These are phyloP conservation scores for Acer saccharum DNA, from an alignment of 345 rosid genomes.

Conservation along the genomic window DNA sequence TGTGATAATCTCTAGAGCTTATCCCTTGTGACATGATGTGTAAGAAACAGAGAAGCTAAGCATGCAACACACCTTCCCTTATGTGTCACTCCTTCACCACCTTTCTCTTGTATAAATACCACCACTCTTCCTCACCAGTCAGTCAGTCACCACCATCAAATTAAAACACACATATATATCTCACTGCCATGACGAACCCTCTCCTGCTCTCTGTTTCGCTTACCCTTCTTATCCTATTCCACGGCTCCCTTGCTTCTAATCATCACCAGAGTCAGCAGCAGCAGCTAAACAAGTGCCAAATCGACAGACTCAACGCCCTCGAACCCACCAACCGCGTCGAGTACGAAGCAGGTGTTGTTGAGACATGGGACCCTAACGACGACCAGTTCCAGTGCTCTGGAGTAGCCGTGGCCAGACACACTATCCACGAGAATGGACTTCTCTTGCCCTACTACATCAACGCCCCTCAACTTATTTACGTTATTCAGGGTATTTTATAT, in stretches of 20 bases:
- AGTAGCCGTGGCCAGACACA: constrained; percentile 40
- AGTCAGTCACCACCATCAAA: neutral
- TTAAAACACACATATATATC: too few relatives aligned
- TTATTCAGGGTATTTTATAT: constrained; percentile 43
- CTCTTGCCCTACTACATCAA: constrained; percentile 48
- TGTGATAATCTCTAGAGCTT: neutral
- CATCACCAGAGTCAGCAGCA: neutral
- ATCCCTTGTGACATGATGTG: constrained; percentile 22
- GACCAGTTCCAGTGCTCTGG: constrained; percentile 68
- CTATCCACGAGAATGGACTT: constrained; percentile 58
- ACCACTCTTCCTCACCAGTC: constrained; percentile 1
- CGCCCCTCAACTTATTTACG: constrained; percentile 48
- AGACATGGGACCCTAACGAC: constrained; percentile 56
- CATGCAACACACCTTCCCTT: constrained; percentile 42
- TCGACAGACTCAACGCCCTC: constrained; percentile 49
- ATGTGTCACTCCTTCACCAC: constrained; percentile 14
- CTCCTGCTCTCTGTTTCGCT: constrained; percentile 38
- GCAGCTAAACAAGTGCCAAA: constrained; percentile 46
- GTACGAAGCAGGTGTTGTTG: constrained; percentile 56
- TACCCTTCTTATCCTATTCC: constrained; percentile 42
- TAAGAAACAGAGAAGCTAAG: constrained; percentile 9
- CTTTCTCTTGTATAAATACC: constrained; percentile 29
- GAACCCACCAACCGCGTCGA: constrained; percentile 49
- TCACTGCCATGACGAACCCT: constrained; percentile 26
- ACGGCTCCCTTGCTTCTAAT: constrained; percentile 38